Evolutionary conservation across 164 flowering plant species (phyloP).

Genomic region (Stephania japonica): DNA sequence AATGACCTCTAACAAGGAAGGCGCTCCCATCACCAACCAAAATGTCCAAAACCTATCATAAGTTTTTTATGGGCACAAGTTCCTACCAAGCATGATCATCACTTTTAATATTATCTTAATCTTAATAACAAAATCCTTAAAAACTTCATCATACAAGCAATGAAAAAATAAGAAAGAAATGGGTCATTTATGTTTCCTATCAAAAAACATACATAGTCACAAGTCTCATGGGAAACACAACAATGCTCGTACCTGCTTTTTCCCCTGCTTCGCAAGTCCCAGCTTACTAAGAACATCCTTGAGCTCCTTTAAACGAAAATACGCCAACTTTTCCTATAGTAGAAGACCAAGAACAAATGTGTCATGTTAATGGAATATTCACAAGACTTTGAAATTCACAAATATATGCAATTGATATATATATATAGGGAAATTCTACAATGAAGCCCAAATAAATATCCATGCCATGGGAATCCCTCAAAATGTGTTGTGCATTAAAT

Average conservation of each 20-base stretch:
- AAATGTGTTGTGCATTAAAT: too few species aligned
- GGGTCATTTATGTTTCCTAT: not conserved
- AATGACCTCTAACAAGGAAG: not conserved
- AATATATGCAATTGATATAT: not conserved
- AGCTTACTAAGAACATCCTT: slow-evolving; percentile 52
- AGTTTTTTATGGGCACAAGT: not conserved
- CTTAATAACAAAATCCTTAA: not conserved
- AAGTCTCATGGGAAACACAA: not conserved
- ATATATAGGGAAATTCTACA: too few species aligned
- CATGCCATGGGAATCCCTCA: too few species aligned
- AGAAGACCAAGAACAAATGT: slow-evolving; percentile 9
- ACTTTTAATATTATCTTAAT: not conserved
- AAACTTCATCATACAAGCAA: not conserved
- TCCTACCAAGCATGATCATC: not conserved
- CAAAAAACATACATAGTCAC: too few species aligned
- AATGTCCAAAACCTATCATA: not conserved
- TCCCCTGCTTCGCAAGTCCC: slow-evolving; percentile 88
- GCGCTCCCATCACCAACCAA: not conserved
- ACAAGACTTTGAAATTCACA: not conserved
- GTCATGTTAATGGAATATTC: not conserved
- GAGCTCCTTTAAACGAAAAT: slow-evolving; percentile 36
- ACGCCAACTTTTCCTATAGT: slow-evolving; percentile 31
- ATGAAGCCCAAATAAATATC: too few species aligned
- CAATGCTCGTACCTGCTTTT: slow-evolving; percentile 57
- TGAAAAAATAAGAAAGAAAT: not conserved